phyloP scores from a whole-genome alignment of 164 flowering plant genomes.

The Kingdonia uniflora region DNA sequence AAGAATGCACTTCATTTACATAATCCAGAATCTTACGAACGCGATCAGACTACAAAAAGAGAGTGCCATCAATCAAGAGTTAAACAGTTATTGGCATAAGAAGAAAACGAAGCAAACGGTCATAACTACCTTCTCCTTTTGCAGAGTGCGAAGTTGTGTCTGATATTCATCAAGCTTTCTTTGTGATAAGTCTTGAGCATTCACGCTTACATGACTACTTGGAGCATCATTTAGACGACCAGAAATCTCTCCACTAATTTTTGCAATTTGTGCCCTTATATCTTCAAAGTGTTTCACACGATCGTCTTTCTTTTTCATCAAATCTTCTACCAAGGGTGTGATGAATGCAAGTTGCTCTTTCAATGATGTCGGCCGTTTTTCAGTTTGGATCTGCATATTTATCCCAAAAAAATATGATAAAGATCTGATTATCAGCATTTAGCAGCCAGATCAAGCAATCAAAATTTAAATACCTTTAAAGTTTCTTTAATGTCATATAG shows the following conservation, averaged over 20 bases:
- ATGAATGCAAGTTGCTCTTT: conserved; percentile 66
- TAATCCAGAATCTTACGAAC: conserved; percentile 59
- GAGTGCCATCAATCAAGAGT: neutral
- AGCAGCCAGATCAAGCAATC: too few relatives aligned
- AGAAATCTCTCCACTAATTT: conserved; percentile 67
- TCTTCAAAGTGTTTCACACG: conserved; percentile 61
- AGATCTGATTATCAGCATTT: too few relatives aligned
- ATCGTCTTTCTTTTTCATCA: conserved; percentile 57
- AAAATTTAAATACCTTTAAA: too few relatives aligned
- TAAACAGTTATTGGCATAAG: too few relatives aligned
- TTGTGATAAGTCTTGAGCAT: conserved; percentile 60
- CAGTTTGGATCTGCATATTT: conserved; percentile 30
- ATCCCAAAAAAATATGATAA: too few relatives aligned
- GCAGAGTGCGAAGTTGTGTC: conserved; percentile 47
- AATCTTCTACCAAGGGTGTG: conserved; percentile 58
- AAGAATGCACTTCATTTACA: conserved; percentile 81
- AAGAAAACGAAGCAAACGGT: too few relatives aligned
- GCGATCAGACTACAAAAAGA: conserved; percentile 66
- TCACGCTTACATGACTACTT: conserved; percentile 21
- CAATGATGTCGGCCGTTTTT: conserved; percentile 43
- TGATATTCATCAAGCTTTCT: conserved; percentile 67
- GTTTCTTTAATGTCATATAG: too few relatives aligned
- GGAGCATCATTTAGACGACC: conserved; percentile 30
- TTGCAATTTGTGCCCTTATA: conserved; percentile 55
- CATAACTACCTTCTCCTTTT: conserved; percentile 66